These are phyloP conservation scores for Mallotus repandus DNA, from an alignment of 441 rosid species.

Conservation along the genomic window DNA sequence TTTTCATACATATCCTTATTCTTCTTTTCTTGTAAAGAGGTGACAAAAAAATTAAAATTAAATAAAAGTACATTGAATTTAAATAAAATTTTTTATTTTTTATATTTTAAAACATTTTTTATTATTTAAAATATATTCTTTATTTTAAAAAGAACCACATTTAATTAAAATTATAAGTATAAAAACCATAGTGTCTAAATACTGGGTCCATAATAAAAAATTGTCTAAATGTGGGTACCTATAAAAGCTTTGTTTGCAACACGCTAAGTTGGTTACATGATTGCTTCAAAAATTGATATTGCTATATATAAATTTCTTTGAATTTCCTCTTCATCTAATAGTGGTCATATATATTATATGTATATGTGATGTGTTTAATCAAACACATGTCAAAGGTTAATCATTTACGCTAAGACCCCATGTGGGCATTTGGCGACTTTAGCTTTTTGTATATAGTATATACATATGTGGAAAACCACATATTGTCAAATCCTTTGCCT, in stretches of 20 bases:
- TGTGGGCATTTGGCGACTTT: slow-evolving; percentile 1
- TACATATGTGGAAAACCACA: neutral
- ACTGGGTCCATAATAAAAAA: neutral
- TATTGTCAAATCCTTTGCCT: slow-evolving; percentile 2
- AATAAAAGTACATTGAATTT: too few relatives aligned
- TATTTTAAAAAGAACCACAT: too few relatives aligned
- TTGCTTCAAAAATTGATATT: slow-evolving; percentile 13
- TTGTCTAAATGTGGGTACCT: neutral
- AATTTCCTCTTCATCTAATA: neutral
- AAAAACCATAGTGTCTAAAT: neutral
- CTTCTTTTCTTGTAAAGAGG: too few relatives aligned
- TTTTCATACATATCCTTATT: too few relatives aligned
- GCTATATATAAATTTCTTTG: neutral
- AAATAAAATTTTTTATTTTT: too few relatives aligned
- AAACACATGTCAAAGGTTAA: slow-evolving; percentile 3
- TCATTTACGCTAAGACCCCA: slow-evolving; percentile 13
- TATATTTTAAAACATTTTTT: too few relatives aligned
- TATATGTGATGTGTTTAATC: neutral
- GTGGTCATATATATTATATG: too few relatives aligned
- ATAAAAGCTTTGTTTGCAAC: neutral
- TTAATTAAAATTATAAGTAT: neutral
- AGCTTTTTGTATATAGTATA: neutral
- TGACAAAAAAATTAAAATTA: too few relatives aligned
- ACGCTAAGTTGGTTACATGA: slow-evolving; percentile 24
- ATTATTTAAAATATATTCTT: too few relatives aligned